Evolutionary conservation across 441 rosid genomes (phyloP).

Genomic region (Adansonia madagascariensis): DNA sequence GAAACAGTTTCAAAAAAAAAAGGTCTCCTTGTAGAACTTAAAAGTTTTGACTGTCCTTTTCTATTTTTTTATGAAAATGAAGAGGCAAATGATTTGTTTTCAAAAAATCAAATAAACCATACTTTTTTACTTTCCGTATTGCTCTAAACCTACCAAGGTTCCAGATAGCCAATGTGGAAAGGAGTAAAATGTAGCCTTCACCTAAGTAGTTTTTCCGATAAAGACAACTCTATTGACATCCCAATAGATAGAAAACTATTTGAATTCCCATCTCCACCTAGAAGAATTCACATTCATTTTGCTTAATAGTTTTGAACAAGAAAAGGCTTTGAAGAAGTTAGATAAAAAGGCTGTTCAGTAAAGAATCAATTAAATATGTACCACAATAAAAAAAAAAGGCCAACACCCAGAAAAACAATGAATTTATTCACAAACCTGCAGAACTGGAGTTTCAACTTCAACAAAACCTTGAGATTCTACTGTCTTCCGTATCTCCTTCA

Average conservation of each 20-base stretch:
- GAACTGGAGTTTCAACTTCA: slow-evolving; percentile 97
- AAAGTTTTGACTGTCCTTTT: background rate
- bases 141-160: background rate
- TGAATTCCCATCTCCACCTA: slow-evolving; percentile 3
- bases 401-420: slow-evolving; percentile 14
- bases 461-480: slow-evolving; percentile 80
- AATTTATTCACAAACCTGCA: slow-evolving; percentile 68
- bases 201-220: background rate
- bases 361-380: background rate
- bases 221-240: background rate
- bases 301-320: slow-evolving; percentile 13
- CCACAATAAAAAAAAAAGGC: background rate
- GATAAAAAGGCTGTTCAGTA: background rate
- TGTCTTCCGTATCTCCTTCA: slow-evolving; percentile 80
- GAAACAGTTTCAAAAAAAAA: too few species aligned
- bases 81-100: background rate
- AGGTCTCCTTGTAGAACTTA: too few species aligned
- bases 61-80: background rate
- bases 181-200: background rate
- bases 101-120: background rate
- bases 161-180: background rate
- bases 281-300: background rate
- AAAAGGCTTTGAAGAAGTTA: background rate
- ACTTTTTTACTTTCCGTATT: background rate
- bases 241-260: background rate